phyloP scores from a whole-genome alignment of 148 eudicot species.

The Cornus suecica region DNA sequence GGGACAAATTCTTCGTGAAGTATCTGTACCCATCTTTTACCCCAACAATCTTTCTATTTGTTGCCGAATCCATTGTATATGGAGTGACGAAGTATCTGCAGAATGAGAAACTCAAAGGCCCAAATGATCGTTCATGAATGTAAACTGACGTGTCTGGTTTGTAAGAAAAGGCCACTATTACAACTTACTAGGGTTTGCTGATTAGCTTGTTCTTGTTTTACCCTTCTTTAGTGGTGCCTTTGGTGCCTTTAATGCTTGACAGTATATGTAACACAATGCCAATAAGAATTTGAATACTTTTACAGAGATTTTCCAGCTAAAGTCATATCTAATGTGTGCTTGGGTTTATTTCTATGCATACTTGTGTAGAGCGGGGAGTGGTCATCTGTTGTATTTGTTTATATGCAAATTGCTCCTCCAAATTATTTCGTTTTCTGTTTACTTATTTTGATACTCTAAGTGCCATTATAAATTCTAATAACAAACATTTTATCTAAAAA shows the following conservation, averaged over 20 bases:
- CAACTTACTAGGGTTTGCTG: neutral
- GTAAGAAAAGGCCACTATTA: neutral
- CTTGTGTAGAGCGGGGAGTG: neutral
- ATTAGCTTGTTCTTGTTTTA: neutral
- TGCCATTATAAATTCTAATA: neutral
- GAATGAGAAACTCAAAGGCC: constrained; percentile 43
- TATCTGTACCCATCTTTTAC: constrained; percentile 82
- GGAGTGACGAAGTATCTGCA: constrained; percentile 77
- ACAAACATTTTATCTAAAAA: neutral
- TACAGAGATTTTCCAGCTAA: neutral
- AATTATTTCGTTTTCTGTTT: neutral
- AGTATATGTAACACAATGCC: neutral
- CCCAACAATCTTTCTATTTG: constrained; percentile 75
- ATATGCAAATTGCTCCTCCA: neutral
- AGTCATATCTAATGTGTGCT: neutral
- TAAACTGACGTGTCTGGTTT: neutral
- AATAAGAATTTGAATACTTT: neutral
- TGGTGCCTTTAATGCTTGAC: neutral
- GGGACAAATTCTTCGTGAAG: constrained; percentile 75
- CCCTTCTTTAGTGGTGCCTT: neutral
- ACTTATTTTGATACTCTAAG: neutral
- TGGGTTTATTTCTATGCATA: neutral
- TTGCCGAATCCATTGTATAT: constrained; percentile 70
- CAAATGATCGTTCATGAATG: constrained; percentile 20
- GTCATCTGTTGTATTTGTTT: neutral